phyloP scores from a whole-genome alignment of 2,329 filamentous ascomycete species.

The Cordyceps javanica region DNA sequence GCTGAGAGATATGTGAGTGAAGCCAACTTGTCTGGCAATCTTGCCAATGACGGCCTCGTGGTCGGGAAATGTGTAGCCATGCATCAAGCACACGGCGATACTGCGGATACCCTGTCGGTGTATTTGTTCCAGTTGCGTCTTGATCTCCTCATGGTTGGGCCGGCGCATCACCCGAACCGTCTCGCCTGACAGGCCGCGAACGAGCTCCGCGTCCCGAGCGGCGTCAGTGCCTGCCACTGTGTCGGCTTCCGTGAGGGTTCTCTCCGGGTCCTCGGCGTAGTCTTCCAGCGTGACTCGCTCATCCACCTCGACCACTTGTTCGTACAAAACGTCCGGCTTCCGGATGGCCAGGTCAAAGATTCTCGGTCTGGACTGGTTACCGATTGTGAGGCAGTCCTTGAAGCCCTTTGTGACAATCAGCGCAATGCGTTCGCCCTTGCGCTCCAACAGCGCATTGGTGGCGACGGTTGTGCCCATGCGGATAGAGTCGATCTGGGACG shows the following conservation, averaged over 20 bases:
- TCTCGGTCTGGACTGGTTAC: slow-evolving; percentile 81
- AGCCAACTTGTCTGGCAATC: slow-evolving; percentile 70
- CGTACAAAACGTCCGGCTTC: slow-evolving; percentile 82
- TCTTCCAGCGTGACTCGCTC: slow-evolving; percentile 89
- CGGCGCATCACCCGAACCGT: slow-evolving; percentile 60
- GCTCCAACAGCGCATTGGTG: slow-evolving; percentile 83
- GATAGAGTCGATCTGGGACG: slow-evolving; percentile 78
- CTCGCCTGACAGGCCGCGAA: slow-evolving; percentile 63
- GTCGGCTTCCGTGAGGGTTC: slow-evolving; percentile 49
- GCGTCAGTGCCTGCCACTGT: slow-evolving; percentile 43
- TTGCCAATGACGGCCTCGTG: slow-evolving; percentile 75
- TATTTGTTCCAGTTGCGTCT: slow-evolving; percentile 53
- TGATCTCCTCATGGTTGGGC: slow-evolving; percentile 49
- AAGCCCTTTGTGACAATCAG: slow-evolving; percentile 85
- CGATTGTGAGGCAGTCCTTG: slow-evolving; percentile 80
- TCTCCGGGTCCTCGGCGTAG: slow-evolving; percentile 78
- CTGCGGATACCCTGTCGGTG: slow-evolving; percentile 66
- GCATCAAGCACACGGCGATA: slow-evolving; percentile 86
- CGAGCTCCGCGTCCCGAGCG: slow-evolving; percentile 50
- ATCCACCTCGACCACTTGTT: slow-evolving; percentile 79
- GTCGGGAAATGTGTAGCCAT: slow-evolving; percentile 83
- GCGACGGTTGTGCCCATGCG: slow-evolving; percentile 95
- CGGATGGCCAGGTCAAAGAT: slow-evolving; percentile 88
- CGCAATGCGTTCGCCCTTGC: slow-evolving; percentile 84
- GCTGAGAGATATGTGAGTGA: slow-evolving; percentile 61